Evolutionary conservation across 2,329 filamentous ascomycete genomes (phyloP), one percentile per base, ranked within the genome.

Genomic region (Zymoseptoria passerinii): DNA sequence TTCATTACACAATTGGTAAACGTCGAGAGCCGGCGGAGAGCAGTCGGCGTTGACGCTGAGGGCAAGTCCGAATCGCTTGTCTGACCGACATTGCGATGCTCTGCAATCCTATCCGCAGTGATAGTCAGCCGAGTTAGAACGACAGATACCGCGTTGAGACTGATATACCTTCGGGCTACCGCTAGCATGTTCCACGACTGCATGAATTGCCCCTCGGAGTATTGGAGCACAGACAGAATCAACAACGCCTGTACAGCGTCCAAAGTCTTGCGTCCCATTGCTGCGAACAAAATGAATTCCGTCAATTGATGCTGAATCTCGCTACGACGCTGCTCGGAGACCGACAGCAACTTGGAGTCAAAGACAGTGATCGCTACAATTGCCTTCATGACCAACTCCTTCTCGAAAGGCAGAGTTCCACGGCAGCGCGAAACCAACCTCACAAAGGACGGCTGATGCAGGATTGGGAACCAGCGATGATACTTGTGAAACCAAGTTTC

Each of bases 391-490:
- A 58, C 56, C 29, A 61, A 19, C 13, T 28, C 19, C n/a, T 56
- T 50, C 7, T 55, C 50, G 18, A 29, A 20, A 9, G 28, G 18
- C n/a, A 40, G 18, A 48, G 27, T 27, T 35, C 58, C 52, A 13
- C 58, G 54, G 3, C 62, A 56, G 0, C 58, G 54, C 19, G 66
- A 59, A 1, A 70, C 50, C 8, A 61, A 56, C 28, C 66, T 61
- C 2, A 64, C 23, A 5, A 70, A 58, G 1, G 68, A 62, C 0
- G 65, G 66, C 48, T 66, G 63, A 50, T 70, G 68, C 48, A 75
- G 63, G 44, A 75, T 71, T 1, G 72, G 72, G 53, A 71, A 69
- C 72, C 73, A 75, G 5, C 66, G 61, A 60, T 75, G 72, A 55
- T 72, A 73, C 50, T 69, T 66, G 48, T 70, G 67, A 59, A 75